Evolutionary conservation across 1,284 basidiomycete genomes (phyloP), one percentile per base, ranked within the genome.

Genomic region (Agaricales sp.): DNA sequence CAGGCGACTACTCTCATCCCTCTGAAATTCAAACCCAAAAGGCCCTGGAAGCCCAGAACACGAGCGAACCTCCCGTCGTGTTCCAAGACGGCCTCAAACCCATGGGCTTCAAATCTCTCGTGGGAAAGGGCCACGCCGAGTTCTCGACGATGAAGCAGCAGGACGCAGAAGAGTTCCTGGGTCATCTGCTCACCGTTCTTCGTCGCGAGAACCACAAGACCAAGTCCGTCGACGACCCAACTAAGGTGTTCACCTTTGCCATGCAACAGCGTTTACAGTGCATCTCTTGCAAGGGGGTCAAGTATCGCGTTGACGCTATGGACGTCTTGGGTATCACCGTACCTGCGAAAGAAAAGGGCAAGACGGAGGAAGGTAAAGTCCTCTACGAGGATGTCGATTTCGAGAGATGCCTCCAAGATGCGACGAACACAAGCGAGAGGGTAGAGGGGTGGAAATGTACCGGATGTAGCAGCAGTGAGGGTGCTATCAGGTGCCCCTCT

Each of bases 121-220:
- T 98, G 30, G 95, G 95, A 2, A 89, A 87, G 58, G 92, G 92
- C 0, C 95, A 99, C 60, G 80, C 82, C 47, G 95, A 98, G 67
- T 99, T 99, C 60, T 76, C 89, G 24, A 98, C 93, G 16, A 98
- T 98, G 94, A 78, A 82, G 43, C 94, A 99, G 66, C 95, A 99
- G 63, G 95, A 99, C 61, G 82, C 94, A 1, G 93, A 97, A 61
- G 95, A 99, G 66, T 99, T 99, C 68, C 75, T 99, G 52, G 77
- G 80, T 49, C 80, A 95, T 64, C 67, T 98, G 6, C 59, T 98
- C 47, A 79, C 77, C 2, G 72, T 78, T 14, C 66, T 96, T 13
- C 73, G 89, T 47, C 67, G 81, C 54, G 75, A 87, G 58, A 68
- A 78, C 44, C 80, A 82, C 60, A 76, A 75, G 54, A 66, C 67